A percentile compares a stretch with the other conserved stretches of the same genome.
phyloP scores from a whole-genome alignment of 2,329 filamentous ascomycete species.

The Stemphylium lycopersici region DNA sequence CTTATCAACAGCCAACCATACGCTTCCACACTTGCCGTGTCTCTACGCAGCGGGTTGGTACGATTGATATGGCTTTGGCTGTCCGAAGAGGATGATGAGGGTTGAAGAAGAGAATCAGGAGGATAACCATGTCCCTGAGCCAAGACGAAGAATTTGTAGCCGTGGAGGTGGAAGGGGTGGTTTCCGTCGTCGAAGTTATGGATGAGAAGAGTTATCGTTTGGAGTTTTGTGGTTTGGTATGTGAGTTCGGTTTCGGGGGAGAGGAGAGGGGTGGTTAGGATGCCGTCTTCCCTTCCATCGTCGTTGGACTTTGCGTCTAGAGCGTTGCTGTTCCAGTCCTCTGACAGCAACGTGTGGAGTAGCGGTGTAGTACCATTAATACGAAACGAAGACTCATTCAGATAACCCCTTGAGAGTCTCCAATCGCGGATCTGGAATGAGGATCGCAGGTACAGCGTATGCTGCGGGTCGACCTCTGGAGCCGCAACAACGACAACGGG shows the following conservation, averaged over 20 bases:
- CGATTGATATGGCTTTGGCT: constrained; percentile 35
- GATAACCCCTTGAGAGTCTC: constrained; percentile 63
- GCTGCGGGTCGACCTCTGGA: constrained; percentile 57
- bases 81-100: constrained; percentile 3
- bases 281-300: background rate
- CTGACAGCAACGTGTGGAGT: constrained; percentile 59
- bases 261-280: constrained; percentile 15
- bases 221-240: constrained; percentile 37
- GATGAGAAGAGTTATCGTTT: constrained; percentile 43
- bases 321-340: constrained; percentile 41
- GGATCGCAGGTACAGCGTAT: constrained; percentile 58
- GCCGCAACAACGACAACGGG: constrained; percentile 54
- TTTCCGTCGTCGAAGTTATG: constrained; percentile 39
- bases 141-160: constrained; percentile 47
- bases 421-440: constrained; percentile 67
- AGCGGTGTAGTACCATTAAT: constrained; percentile 57
- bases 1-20: constrained; percentile 70
- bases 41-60: constrained; percentile 63
- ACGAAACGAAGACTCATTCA: constrained; percentile 64
- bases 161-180: constrained; percentile 47
- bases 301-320: background rate
- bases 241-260: constrained; percentile 38
- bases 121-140: constrained; percentile 29
- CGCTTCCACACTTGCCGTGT: constrained; percentile 70
- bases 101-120: constrained; percentile 65